Base-by-base conservation (phyloP, 495 filamentous ascomycete genomes). In the Tuber aestivum region DNA sequence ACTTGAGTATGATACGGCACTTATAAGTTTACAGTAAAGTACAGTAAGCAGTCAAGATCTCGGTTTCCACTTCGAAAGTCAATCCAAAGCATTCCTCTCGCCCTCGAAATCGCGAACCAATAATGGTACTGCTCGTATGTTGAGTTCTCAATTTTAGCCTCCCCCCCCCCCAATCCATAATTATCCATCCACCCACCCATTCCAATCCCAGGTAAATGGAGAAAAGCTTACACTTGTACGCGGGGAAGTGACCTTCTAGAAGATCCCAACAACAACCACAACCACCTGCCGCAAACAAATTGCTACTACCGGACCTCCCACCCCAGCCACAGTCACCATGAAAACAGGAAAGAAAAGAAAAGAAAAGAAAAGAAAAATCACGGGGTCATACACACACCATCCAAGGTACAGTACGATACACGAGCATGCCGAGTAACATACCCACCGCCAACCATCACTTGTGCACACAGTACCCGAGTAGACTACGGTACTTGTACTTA, bases 181-280 rank as follows among this genome's bases (percentile, higher is more conserved):
- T 40, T 56, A 21, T n/a, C 56, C 12, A 35, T 65, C 56, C 56
- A 35, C n/a, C 56, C 56, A 65, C 50, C n/a, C 50, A 61, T 50
- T 61, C 27, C 56, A 16, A 35, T 65, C 27, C 56, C 56, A 65
- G 56, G 56, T 65, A 65, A 65, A 56, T n/a, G 48, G 48, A 56
- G 48, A 21, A n/a, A 61, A 32, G 56, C 56, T 20, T 35, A 20
- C n/a, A n/a, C n/a, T n/a, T n/a, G n/a, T n/a, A n/a, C 56, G 56
- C 56, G 56, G 56, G 56, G 56, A 65, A n/a, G 56, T 65, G 56
- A 65, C 56, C 56, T 65, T 65, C 56, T 65, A 65, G 56, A 65
- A 65, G 27, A 65, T 35, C 56, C 56, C 56, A 65, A 65, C 56
- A 65, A 35, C 56, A 35, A 27, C 56, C 12, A n/a, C 56, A 32